Percentiles rank a stretch among this genome's conserved stretches.
phyloP scores from a whole-genome alignment of 1,139 yeast genomes.

The Saccharomyces uvarum region DNA sequence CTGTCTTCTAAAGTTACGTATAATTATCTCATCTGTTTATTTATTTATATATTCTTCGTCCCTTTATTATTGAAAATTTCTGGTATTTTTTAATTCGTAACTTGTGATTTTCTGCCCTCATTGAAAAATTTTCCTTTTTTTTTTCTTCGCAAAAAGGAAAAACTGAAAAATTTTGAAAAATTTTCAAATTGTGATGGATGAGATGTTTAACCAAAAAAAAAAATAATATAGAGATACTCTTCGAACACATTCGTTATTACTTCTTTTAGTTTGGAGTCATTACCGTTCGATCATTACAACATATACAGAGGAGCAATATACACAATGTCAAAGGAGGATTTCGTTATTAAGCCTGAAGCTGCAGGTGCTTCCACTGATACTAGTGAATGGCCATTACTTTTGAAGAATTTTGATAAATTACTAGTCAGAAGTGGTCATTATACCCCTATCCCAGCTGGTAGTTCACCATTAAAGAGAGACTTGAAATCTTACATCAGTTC shows the following conservation, averaged over 20 bases:
- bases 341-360: conserved; percentile 83
- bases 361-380: conserved; percentile 76
- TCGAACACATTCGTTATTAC: background rate
- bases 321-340: conserved; percentile 54
- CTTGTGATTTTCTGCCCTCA: background rate
- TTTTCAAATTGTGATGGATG: background rate
- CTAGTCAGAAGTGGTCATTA: conserved; percentile 93
- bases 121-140: background rate
- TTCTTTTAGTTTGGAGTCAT: background rate
- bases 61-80: background rate
- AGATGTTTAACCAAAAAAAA: background rate
- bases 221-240: background rate
- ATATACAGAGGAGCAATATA: background rate
- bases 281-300: background rate
- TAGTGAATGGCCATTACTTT: conserved; percentile 88
- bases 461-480: conserved; percentile 92
- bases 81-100: background rate
- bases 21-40: background rate
- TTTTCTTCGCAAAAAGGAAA: background rate
- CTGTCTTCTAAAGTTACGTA: background rate
- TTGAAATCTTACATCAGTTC: conserved; percentile 81
- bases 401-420: conserved; percentile 89
- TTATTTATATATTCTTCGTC: background rate
- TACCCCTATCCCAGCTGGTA: conserved; percentile 93
- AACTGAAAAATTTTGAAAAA: background rate